phyloP scores from a whole-genome alignment of 192 early-diverging fungal species.

The Gigaspora rosea region DNA sequence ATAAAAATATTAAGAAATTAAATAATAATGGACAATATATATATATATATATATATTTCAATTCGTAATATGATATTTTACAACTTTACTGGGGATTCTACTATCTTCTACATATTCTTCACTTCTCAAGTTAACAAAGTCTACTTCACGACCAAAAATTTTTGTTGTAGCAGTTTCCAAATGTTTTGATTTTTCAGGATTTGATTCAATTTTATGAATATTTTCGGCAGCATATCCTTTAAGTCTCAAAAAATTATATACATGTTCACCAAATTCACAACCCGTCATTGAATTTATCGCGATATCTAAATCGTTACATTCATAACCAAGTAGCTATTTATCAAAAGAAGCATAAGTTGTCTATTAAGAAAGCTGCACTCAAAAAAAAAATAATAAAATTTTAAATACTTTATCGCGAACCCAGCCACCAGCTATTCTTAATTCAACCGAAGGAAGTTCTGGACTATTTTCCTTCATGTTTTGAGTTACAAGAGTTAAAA shows the following conservation, averaged over 20 bases:
- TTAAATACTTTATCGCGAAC: conserved; percentile 88
- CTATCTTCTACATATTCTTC: conserved; percentile 85
- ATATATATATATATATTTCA: neutral
- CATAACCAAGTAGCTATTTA: conserved; percentile 75
- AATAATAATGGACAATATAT: neutral
- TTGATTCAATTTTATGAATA: conserved; percentile 85
- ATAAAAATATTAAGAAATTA: neutral
- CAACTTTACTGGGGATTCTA: conserved; percentile 73
- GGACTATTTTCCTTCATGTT: conserved; percentile 51
- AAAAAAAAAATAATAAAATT: neutral
- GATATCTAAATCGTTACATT: conserved; percentile 91
- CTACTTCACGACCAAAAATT: conserved; percentile 75
- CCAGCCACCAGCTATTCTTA: conserved; percentile 98
- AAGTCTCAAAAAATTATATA: conserved; percentile 64
- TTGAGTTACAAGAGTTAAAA: conserved; percentile 64
- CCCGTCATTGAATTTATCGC: conserved; percentile 94
- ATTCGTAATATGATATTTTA: conserved; percentile 33
- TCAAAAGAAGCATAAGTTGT: neutral
- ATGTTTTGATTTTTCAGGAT: conserved; percentile 97
- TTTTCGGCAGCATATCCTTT: conserved; percentile 40
- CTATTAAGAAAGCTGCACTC: too few species aligned
- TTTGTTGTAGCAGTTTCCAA: conserved; percentile 93
- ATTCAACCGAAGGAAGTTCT: conserved; percentile 54
- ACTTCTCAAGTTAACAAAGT: conserved; percentile 95
- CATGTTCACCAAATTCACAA: conserved; percentile 79